These are phyloP conservation scores for Agaricales sp. DNA, from an alignment of 1,284 basidiomycete species.

Conservation along the genomic window DNA sequence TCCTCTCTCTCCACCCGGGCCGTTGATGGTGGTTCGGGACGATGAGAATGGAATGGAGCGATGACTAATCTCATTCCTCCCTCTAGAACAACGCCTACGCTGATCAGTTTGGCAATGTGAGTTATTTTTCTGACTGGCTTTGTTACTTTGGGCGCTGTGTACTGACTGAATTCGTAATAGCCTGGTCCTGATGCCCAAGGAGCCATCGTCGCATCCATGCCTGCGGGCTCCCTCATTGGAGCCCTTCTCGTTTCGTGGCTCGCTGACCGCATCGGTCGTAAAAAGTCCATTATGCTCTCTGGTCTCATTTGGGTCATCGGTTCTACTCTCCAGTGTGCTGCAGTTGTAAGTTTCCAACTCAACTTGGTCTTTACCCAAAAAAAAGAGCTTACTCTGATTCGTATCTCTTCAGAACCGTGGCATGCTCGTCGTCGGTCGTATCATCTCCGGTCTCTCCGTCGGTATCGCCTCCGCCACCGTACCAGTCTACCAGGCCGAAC, in stretches of 20 bases:
- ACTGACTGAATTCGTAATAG: conserved; percentile 17
- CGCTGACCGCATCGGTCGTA: conserved; percentile 58
- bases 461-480: conserved; percentile 51
- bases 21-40: no score
- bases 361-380: conserved; percentile 1
- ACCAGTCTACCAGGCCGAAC: conserved; percentile 67
- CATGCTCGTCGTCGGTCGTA: conserved; percentile 59
- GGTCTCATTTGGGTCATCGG: conserved; percentile 68
- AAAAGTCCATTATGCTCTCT: conserved; percentile 50
- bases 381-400: conserved; percentile 3
- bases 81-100: conserved; percentile 47
- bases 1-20: no score
- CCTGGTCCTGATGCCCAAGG: conserved; percentile 51
- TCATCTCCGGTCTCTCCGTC: conserved; percentile 50
- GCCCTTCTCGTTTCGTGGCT: conserved; percentile 50
- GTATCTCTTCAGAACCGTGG: conserved; percentile 41
- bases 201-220: conserved; percentile 72
- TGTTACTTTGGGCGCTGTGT: conserved; percentile 2
- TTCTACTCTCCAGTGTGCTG: conserved; percentile 54
- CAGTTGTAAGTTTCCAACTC: conserved; percentile 31
- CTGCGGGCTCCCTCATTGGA: conserved; percentile 57
- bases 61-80: conserved; percentile 1
- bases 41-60: no score
- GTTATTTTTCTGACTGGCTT: conserved; percentile 11
- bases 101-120: conserved; percentile 34